phyloP scores from a whole-genome alignment of 2,329 filamentous ascomycete genomes.

The Penicillium sp. region DNA sequence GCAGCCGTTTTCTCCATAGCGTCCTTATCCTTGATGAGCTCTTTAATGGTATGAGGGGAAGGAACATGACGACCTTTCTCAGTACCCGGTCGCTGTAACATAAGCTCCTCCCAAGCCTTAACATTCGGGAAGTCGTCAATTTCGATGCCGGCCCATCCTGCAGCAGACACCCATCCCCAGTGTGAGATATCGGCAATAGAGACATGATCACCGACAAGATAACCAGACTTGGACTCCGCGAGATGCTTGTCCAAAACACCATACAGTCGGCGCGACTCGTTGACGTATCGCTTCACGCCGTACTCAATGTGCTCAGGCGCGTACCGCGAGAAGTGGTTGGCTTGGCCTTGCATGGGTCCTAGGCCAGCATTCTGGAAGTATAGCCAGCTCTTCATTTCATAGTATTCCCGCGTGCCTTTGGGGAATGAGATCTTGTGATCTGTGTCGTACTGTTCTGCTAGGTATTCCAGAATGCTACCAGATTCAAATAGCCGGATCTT shows the following conservation, averaged over 20 bases:
- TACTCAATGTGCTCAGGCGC: slow-evolving; percentile 81
- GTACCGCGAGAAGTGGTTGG: slow-evolving; percentile 81
- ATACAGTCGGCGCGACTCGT: slow-evolving; percentile 81
- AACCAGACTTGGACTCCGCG: slow-evolving; percentile 48
- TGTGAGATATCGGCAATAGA: slow-evolving; percentile 70
- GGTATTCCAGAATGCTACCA: slow-evolving; percentile 79
- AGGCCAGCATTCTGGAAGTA: slow-evolving; percentile 77
- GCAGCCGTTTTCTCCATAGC: slow-evolving; percentile 58
- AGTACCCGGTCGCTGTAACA: slow-evolving; percentile 67
- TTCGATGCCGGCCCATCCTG: slow-evolving; percentile 62
- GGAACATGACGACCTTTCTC: slow-evolving; percentile 76
- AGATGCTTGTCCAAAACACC: slow-evolving; percentile 73
- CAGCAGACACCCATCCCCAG: slow-evolving; percentile 71
- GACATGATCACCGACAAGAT: slow-evolving; percentile 50
- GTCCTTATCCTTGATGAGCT: slow-evolving; percentile 56
- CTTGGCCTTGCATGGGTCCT: slow-evolving; percentile 80
- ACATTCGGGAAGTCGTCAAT: slow-evolving; percentile 73
- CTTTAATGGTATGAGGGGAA: slow-evolving; percentile 59
- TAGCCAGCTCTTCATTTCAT: slow-evolving; percentile 76
- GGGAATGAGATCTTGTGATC: slow-evolving; percentile 83
- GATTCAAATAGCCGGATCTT: slow-evolving; percentile 77
- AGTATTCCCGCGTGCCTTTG: slow-evolving; percentile 67
- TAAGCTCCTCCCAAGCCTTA: slow-evolving; percentile 71
- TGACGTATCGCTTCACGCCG: slow-evolving; percentile 75
- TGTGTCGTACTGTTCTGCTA: slow-evolving; percentile 75